Base-by-base conservation (phyloP, 495 filamentous ascomycete genomes). In the Aspergillus sclerotiicarbonarius region DNA sequence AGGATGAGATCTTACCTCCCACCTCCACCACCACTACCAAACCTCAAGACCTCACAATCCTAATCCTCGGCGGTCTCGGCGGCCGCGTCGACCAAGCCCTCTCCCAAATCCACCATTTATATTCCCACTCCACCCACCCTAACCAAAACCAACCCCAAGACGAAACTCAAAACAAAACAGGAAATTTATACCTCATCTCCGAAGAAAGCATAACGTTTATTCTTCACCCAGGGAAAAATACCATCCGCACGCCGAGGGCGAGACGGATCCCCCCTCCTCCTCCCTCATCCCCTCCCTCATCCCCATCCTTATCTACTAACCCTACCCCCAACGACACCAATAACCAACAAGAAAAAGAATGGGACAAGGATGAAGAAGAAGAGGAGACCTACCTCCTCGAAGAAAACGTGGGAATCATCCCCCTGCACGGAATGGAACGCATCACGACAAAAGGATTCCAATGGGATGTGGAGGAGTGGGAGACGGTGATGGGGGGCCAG, bases 31-130 rank as follows among this genome's bases (percentile, higher is more conserved):
- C 37, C 59, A 51, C 4, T 37, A 41, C 31, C 32, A 52, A 52
- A 20, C 20, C 33, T 32, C 54, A 53, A 53, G 21, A 49, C 10
- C 61, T 83, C 15, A 72, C 82, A 29, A 76, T 94, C 48, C 76
- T 94, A 31, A 83, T 89, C 29, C 67, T 93, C n/a, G 93, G 93
- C 20, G 87, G 91, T 15, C 80, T 98, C 0, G 90, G 88, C 19
- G 95, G 95, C 3, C 84, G 94, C 29, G 89, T 96, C 7, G 94
- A 98, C 69, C 95, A 98, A 60, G 92, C 86, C 4, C 81, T 98
- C 31, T 91, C 90, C 30, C 87, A 93, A 51, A 78, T 98, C 44
- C 90, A 94, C 65, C 88, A 92, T 64, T 71, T 92, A 31, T 89
- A 87, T 53, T 63, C 55, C 19, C 21, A 53, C 46, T 21, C 65